Evolutionary conservation across 2,329 filamentous ascomycete genomes (phyloP).

Genomic region (Neurospora sp.): DNA sequence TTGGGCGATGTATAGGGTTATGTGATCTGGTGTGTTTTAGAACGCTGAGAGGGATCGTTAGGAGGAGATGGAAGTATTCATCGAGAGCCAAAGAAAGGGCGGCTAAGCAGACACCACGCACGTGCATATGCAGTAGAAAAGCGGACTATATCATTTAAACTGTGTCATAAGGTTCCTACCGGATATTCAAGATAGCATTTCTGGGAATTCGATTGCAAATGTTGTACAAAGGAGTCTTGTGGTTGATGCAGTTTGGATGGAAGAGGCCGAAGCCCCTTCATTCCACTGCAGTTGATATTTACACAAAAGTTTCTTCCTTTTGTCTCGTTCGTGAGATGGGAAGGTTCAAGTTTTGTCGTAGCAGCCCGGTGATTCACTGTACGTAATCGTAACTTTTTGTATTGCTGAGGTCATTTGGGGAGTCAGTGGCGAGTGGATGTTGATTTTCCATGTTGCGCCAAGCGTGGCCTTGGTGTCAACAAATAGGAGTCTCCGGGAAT

Average conservation of each 20-base stretch:
- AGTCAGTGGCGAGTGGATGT: neutral
- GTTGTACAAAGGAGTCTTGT: neutral
- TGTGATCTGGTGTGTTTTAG: neutral
- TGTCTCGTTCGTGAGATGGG: neutral
- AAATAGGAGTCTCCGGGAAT: neutral
- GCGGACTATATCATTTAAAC: neutral
- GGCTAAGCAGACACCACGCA: neutral
- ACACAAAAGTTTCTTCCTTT: neutral
- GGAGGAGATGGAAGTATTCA: neutral
- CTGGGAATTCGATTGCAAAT: neutral
- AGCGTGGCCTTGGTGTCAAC: neutral
- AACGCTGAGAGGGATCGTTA: neutral
- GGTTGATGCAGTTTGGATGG: neutral
- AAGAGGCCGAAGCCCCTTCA: neutral
- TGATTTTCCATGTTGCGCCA: neutral
- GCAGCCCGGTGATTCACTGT: neutral
- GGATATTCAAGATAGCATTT: neutral
- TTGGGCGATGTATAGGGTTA: neutral
- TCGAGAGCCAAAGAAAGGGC: neutral
- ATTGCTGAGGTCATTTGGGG: neutral
- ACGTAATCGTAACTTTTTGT: neutral
- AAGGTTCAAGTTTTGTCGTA: neutral
- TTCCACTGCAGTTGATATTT: neutral
- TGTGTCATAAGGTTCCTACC: neutral
- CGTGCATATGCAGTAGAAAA: neutral